A percentile compares a stretch with the other conserved stretches of the same genome.
Conservation (phyloP, 1,284 basidiomycete genomes). For the Ceratobasidium sp. region DNA sequence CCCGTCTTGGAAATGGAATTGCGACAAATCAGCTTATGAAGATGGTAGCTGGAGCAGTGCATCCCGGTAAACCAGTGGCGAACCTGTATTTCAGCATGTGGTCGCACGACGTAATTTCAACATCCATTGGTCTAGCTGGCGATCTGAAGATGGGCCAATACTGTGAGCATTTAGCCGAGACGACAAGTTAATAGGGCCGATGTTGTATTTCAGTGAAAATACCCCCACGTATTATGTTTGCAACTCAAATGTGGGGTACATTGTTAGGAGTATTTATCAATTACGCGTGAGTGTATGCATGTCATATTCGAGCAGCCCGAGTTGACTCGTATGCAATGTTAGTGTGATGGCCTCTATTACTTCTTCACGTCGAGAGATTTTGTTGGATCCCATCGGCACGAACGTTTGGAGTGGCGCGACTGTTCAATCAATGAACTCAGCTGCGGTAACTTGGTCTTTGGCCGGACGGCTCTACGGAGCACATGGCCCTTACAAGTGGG, state of each 20-base stretch:
- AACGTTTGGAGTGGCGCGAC: slow-evolving; percentile 69
- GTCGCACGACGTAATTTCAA: slow-evolving; percentile 62
- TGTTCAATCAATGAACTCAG: slow-evolving; percentile 65
- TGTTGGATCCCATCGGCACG: slow-evolving; percentile 64
- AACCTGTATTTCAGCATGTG: slow-evolving; percentile 66
- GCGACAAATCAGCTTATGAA: slow-evolving; percentile 70
- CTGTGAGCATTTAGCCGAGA: slow-evolving; percentile 43
- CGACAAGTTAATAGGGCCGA: background rate
- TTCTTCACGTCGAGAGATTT: slow-evolving; percentile 60
- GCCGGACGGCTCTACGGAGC: slow-evolving; percentile 67
- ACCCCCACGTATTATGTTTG: slow-evolving; percentile 74
- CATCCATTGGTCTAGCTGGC: slow-evolving; percentile 62
- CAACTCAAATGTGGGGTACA: slow-evolving; percentile 72
- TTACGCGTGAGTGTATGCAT: slow-evolving; percentile 43
- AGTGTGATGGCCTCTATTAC: slow-evolving; percentile 57
- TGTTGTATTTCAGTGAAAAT: slow-evolving; percentile 63
- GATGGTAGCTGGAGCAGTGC: slow-evolving; percentile 71
- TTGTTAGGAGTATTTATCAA: slow-evolving; percentile 62
- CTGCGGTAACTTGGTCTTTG: slow-evolving; percentile 72
- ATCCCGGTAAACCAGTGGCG: slow-evolving; percentile 71
- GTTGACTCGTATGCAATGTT: background rate
- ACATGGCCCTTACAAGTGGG: slow-evolving; percentile 63
- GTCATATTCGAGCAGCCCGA: background rate
- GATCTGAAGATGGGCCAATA: slow-evolving; percentile 82
- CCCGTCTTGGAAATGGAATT: slow-evolving; percentile 68